These are phyloP conservation scores for Parietichytrium sp. DNA, from an alignment of 108 stramenopile genomes.

Conservation along the genomic window DNA sequence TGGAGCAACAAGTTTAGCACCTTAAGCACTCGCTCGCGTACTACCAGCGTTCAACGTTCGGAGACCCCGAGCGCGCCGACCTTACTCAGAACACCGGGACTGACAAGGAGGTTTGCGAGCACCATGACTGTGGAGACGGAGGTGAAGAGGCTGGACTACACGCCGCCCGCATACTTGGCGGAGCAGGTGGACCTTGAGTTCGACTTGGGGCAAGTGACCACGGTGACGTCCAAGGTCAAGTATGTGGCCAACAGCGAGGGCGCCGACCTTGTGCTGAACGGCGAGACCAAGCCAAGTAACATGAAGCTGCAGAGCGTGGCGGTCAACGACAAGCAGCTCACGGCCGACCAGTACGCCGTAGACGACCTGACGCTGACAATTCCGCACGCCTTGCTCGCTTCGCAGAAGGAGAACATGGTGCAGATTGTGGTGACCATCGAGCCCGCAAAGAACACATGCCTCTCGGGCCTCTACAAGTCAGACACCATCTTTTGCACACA, in stretches of 20 bases:
- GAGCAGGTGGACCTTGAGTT: conserved; percentile 47
- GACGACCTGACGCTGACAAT: conserved; percentile 39
- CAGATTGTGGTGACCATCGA: conserved; percentile 69
- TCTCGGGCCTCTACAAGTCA: conserved; percentile 84
- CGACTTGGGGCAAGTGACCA: conserved; percentile 38
- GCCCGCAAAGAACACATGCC: conserved; percentile 85
- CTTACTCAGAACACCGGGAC: too few species aligned
- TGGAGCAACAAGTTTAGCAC: too few species aligned
- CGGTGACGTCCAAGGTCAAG: conserved; percentile 42
- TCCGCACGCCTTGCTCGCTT: background rate
- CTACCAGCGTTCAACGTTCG: too few species aligned
- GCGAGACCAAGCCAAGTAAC: conserved; percentile 69
- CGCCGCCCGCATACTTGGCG: conserved; percentile 46
- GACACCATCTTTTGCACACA: conserved; percentile 87
- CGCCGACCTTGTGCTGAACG: conserved; percentile 74
- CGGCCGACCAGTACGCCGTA: conserved; percentile 61
- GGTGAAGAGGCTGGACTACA: conserved; percentile 59
- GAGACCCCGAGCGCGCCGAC: too few species aligned
- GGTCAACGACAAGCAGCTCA: conserved; percentile 47
- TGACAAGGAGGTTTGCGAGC: too few species aligned
- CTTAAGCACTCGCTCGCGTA: too few species aligned
- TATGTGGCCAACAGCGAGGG: background rate
- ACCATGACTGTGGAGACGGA: conserved; percentile 1
- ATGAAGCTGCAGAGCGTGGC: conserved; percentile 53
- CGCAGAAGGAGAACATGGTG: background rate